Percentiles rank a stretch among this genome's conserved stretches.
Evolutionary conservation across 2,329 filamentous ascomycete genomes (phyloP).

Genomic region (Trichoderma koningiopsis): DNA sequence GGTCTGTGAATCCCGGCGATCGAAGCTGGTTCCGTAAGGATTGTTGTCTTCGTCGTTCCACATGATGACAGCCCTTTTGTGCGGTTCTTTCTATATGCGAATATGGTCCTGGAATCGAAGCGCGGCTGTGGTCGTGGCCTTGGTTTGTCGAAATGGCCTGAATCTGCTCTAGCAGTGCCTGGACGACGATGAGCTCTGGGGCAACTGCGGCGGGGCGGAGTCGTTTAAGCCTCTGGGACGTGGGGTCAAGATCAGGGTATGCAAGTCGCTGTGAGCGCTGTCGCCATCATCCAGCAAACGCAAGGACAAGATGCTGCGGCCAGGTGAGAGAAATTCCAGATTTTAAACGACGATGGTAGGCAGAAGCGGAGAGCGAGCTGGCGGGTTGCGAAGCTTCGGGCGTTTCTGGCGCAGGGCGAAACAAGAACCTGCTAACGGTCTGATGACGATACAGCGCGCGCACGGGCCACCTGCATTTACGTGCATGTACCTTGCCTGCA

Average conservation of each 20-base stretch:
- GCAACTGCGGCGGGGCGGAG: conserved; percentile 24
- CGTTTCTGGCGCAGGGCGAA: conserved; percentile 3
- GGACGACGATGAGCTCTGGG: conserved; percentile 30
- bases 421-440: conserved; percentile 20
- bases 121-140: conserved; percentile 2
- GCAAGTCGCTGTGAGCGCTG: conserved; percentile 26
- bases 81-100: not conserved
- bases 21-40: conserved; percentile 88
- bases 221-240: conserved; percentile 24
- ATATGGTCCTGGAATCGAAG: not conserved
- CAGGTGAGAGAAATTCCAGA: not conserved
- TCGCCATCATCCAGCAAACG: conserved; percentile 31
- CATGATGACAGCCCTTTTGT: conserved; percentile 55
- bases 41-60: conserved; percentile 99
- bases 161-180: conserved; percentile 20
- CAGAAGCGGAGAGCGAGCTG: conserved; percentile 10
- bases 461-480: conserved; percentile 27
- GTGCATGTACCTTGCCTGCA: not conserved
- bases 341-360: not conserved
- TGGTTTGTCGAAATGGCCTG: conserved; percentile 25
- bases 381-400: conserved; percentile 22
- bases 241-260: conserved; percentile 26
- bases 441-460: conserved; percentile 28
- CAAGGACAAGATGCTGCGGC: not conserved
- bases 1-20: conserved; percentile 77